Conservation (phyloP, 768 basidiomycete genomes). For the Termitomyces sp. region DNA sequence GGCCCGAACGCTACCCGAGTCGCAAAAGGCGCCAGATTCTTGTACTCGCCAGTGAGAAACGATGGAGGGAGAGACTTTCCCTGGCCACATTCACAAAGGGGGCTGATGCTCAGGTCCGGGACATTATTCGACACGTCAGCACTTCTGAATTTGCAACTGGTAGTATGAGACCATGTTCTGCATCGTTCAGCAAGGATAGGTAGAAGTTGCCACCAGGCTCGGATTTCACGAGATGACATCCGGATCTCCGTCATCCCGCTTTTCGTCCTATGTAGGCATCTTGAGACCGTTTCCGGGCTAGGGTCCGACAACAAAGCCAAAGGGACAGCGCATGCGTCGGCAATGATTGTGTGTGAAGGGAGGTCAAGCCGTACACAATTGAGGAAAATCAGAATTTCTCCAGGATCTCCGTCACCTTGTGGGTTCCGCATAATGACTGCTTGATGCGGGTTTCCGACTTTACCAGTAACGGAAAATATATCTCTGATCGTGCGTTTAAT, state of each 20-base stretch:
- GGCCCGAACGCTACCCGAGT: slow-evolving; percentile 53
- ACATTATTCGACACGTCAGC: slow-evolving; percentile 35
- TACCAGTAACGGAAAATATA: neutral
- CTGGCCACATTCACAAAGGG: slow-evolving; percentile 54
- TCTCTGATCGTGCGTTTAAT: slow-evolving; percentile 11
- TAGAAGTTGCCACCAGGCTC: slow-evolving; percentile 50
- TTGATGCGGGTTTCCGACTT: neutral
- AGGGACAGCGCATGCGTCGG: slow-evolving; percentile 47
- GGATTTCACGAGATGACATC: slow-evolving; percentile 23
- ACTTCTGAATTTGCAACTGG: slow-evolving; percentile 46
- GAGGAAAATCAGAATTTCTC: slow-evolving; percentile 46
- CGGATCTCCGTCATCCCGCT: slow-evolving; percentile 5
- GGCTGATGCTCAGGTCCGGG: slow-evolving; percentile 32
- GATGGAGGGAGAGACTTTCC: slow-evolving; percentile 41
- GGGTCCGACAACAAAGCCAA: slow-evolving; percentile 19
- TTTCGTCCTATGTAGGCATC: neutral
- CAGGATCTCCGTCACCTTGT: slow-evolving; percentile 18
- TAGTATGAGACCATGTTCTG: slow-evolving; percentile 47
- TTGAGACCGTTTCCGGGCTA: neutral
- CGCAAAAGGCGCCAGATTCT: slow-evolving; percentile 37
- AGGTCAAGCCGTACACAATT: slow-evolving; percentile 46
- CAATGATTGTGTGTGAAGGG: slow-evolving; percentile 48
- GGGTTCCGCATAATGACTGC: slow-evolving; percentile 21
- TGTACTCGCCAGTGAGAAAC: slow-evolving; percentile 37
- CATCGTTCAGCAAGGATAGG: slow-evolving; percentile 54